These are phyloP conservation scores for Fusarium algeriense DNA, from an alignment of 2,329 filamentous ascomycete species.

Conservation along the genomic window DNA sequence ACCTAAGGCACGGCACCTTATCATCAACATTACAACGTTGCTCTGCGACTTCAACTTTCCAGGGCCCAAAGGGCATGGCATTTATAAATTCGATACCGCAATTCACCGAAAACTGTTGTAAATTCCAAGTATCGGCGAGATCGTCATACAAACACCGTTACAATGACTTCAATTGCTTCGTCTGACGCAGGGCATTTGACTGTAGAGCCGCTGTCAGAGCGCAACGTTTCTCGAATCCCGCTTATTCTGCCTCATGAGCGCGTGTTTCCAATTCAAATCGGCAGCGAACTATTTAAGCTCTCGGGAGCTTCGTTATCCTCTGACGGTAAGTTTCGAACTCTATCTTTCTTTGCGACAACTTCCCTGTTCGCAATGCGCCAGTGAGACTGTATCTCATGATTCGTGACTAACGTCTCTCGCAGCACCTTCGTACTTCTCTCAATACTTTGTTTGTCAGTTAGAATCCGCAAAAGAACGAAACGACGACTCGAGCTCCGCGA, in stretches of 20 bases:
- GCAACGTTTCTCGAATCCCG: constrained; percentile 62
- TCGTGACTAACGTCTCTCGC: constrained; percentile 24
- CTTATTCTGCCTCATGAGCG: constrained; percentile 75
- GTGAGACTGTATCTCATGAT: not conserved
- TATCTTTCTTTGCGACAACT: constrained; percentile 14
- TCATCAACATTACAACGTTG: not conserved
- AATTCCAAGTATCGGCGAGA: not conserved
- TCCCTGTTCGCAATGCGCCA: not conserved
- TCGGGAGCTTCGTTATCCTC: constrained; percentile 80
- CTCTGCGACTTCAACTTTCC: constrained; percentile 11
- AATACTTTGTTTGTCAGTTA: constrained; percentile 90
- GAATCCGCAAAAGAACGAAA: constrained; percentile 70
- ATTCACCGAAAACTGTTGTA: constrained; percentile 6
- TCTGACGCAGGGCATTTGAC: constrained; percentile 43
- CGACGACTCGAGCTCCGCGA: constrained; percentile 60
- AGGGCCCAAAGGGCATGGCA: constrained; percentile 29
- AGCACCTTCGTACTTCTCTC: constrained; percentile 97
- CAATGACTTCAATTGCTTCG: constrained; percentile 45
- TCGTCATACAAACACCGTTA: not conserved
- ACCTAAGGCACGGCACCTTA: constrained; percentile 11
- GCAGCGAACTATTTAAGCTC: constrained; percentile 77
- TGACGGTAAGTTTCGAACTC: constrained; percentile 66
- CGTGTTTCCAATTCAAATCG: constrained; percentile 81
- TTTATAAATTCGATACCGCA: constrained; percentile 22
- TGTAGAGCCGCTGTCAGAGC: constrained; percentile 47